A percentile compares a stretch with the other conserved stretches of the same genome.
Evolutionary conservation across 2,329 filamentous ascomycete genomes (phyloP).

Genomic region (Teratosphaeria destructans): DNA sequence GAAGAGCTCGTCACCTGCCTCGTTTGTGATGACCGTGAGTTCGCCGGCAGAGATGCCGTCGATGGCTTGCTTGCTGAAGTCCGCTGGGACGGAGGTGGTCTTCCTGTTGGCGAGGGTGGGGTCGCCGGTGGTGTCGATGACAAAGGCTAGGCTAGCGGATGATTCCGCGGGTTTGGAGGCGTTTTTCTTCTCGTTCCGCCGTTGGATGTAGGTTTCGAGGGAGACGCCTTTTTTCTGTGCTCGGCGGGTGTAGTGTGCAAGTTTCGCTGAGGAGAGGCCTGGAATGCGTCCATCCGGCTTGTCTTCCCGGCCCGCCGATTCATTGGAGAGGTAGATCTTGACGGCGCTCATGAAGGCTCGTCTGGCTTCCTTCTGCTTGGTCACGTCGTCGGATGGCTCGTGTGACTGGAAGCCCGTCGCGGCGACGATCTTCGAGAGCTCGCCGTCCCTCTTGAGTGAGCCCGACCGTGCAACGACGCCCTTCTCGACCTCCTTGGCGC

Average conservation of each 20-base stretch:
- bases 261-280: constrained; percentile 20
- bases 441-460: background rate
- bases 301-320: background rate
- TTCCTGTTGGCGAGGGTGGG: background rate
- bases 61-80: background rate
- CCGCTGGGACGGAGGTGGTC: background rate
- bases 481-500: background rate
- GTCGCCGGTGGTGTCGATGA: constrained; percentile 11
- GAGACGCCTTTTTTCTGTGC: constrained; percentile 29
- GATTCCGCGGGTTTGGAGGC: background rate
- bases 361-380: constrained; percentile 5
- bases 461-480: background rate
- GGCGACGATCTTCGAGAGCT: background rate
- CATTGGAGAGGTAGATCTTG: constrained; percentile 5
- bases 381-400: background rate
- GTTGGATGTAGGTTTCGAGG: constrained; percentile 24
- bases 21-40: constrained; percentile 5
- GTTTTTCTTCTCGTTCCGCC: constrained; percentile 14
- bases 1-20: constrained; percentile 8
- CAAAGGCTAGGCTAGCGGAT: constrained; percentile 1
- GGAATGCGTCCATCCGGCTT: constrained; percentile 1
- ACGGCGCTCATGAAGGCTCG: constrained; percentile 11
- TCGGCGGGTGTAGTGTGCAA: constrained; percentile 22
- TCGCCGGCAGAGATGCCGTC: background rate
- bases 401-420: background rate